Base-by-base conservation (phyloP, 192 early-diverging fungal species). In the Coemansia sp. region DNA sequence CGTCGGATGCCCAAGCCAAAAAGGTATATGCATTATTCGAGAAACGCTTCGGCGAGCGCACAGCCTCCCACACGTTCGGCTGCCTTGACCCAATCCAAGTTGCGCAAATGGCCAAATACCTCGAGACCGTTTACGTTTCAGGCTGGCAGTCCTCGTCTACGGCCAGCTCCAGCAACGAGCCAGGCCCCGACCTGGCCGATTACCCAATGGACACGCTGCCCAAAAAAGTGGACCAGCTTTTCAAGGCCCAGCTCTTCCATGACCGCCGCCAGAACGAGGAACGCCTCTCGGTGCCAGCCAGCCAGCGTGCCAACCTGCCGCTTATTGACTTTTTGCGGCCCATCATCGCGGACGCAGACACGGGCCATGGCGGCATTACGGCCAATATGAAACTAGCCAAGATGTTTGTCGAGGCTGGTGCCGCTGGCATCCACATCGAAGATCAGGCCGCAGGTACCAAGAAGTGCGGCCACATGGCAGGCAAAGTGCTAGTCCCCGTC, bases 391-490 rank as follows among this genome's bases (percentile, higher is more conserved):
- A 96, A 85, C 86, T 96, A 42, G 90, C 94, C 85, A 96, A 95
- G 87, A 94, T 98, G 92, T 94, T 98, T 78, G 95, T 98, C 64
- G 94, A 98, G 84, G 90, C 94, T 51, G 95, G 95, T 62, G 95
- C 95, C 27, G 95, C 95, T 32, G 95, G 94, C 75, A 93, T 98
- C 76, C 95, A 98, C 72, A 75, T 93, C 46, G 94, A 97, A 81
- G 94, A 97, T 85, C 94, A 97, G 80, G 90, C 93, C 38, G 90
- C 96, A 25, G 92, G 93, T 70, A 96, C 94, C 73, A 98, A 98
- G 78, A 98, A 98, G 88, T 98, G 97, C 78, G 97, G 97, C 19
- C 97, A 98, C 84, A 98, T 98, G 96, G 96, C 94, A 53, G 96
- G 96, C 57, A 98, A 98, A 81, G 97, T 98, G 32, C 82, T 98